These are phyloP conservation scores for Solanum bulbocastanum DNA, from an alignment of 257 asterid genomes.

Conservation along the genomic window DNA sequence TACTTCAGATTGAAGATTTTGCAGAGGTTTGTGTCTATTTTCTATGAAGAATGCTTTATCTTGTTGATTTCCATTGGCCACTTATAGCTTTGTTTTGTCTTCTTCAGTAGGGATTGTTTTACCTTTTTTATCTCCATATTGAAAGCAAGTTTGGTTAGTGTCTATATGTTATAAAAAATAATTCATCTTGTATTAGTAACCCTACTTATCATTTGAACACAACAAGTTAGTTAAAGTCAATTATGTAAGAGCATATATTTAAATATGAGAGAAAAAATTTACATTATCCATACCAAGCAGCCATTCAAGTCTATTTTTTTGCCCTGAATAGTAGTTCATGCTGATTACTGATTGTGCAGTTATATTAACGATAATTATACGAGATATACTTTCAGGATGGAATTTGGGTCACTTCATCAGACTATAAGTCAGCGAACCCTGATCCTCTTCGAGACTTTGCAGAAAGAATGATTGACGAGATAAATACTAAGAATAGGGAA, in stretches of 20 bases:
- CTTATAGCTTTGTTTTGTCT: not conserved
- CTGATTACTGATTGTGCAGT: not conserved
- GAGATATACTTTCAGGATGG: conserved; percentile 45
- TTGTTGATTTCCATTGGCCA: not conserved
- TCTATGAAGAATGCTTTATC: conserved; percentile 1
- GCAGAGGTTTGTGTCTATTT: conserved; percentile 53
- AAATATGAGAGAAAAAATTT: not conserved
- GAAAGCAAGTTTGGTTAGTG: not conserved
- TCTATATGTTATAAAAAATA: not conserved
- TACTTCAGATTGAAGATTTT: conserved; percentile 81
- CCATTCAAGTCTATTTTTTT: not conserved
- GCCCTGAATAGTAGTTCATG: not conserved
- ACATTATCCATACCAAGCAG: not conserved
- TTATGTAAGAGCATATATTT: not conserved
- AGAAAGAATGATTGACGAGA: conserved; percentile 64
- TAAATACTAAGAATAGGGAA: conserved; percentile 58
- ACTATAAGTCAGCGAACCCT: conserved; percentile 70
- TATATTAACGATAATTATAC: not conserved
- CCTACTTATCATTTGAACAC: not conserved
- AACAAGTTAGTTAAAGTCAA: not conserved
- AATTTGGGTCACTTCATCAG: conserved; percentile 56
- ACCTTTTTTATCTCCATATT: not conserved
- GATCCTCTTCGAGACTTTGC: conserved; percentile 90
- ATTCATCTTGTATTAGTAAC: not conserved
- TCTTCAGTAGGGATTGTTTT: not conserved